phyloP scores from a whole-genome alignment of 331 rosid species.

The Spiraea crenata region DNA sequence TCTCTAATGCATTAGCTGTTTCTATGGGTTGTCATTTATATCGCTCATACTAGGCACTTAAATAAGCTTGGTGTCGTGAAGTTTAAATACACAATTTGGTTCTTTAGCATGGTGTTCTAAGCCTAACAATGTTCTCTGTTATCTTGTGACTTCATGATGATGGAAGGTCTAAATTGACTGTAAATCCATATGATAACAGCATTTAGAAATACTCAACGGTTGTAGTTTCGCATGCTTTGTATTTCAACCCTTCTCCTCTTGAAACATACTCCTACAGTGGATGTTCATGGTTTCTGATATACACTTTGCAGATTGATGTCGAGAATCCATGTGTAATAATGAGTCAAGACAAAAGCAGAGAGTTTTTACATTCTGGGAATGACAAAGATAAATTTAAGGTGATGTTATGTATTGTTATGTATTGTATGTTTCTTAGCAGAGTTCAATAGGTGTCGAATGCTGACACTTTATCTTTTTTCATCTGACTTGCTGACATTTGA shows the following conservation, averaged over 20 bases:
- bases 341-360: conserved; percentile 98
- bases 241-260: conserved; percentile 6
- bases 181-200: neutral
- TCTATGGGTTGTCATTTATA: neutral
- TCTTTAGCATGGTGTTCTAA: neutral
- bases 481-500: conserved; percentile 37
- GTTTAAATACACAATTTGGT: neutral
- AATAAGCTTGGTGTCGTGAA: neutral
- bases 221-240: neutral
- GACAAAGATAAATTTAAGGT: conserved; percentile 96
- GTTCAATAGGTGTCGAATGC: conserved; percentile 27
- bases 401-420: conserved; percentile 29
- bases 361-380: conserved; percentile 93
- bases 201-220: neutral
- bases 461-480: conserved; percentile 22
- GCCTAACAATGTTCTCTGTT: neutral
- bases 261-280: conserved; percentile 1
- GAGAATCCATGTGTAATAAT: conserved; percentile 95
- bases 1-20: neutral
- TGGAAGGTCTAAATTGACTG: neutral
- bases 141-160: neutral
- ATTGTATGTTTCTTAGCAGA: conserved; percentile 10
- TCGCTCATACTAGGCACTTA: neutral
- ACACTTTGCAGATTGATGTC: conserved; percentile 72
- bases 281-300: conserved; percentile 16